These are phyloP conservation scores for Phalaenopsis equestris DNA, from an alignment of 106 monocot species.

Conservation along the genomic window DNA sequence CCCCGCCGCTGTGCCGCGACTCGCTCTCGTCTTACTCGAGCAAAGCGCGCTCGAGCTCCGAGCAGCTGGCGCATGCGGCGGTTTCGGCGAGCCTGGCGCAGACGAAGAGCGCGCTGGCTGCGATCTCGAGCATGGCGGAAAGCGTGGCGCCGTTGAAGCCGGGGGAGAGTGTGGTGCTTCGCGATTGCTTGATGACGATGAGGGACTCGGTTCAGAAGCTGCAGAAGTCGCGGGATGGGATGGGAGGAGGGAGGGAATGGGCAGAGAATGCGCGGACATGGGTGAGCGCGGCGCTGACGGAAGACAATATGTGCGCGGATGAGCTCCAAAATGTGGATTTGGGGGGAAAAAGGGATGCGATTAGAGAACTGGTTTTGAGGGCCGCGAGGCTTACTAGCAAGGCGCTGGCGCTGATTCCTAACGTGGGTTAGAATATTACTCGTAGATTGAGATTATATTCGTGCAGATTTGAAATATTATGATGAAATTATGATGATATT, in stretches of 20 bases:
- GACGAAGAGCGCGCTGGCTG: not conserved
- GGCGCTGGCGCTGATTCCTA: not conserved
- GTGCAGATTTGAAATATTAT: too few species aligned
- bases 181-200: slow-evolving; percentile 1
- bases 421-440: too few species aligned
- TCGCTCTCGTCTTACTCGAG: not conserved
- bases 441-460: too few species aligned
- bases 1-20: not conserved
- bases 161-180: not conserved
- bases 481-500: too few species aligned
- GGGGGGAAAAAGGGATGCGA: not conserved
- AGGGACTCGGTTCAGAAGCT: slow-evolving; percentile 3
- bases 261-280: not conserved
- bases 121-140: not conserved
- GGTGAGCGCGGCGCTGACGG: slow-evolving; percentile 1
- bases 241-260: not conserved
- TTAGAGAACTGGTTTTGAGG: not conserved
- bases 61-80: not conserved
- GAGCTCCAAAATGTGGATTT: not conserved
- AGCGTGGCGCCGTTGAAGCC: not conserved
- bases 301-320: slow-evolving; percentile 2
- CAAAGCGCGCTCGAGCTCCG: not conserved
- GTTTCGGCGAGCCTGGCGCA: not conserved
- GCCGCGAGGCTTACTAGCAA: slow-evolving; percentile 2
- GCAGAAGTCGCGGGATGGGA: not conserved